These are phyloP conservation scores for Pistacia integerrima DNA, from an alignment of 345 rosid species.

Conservation along the genomic window DNA sequence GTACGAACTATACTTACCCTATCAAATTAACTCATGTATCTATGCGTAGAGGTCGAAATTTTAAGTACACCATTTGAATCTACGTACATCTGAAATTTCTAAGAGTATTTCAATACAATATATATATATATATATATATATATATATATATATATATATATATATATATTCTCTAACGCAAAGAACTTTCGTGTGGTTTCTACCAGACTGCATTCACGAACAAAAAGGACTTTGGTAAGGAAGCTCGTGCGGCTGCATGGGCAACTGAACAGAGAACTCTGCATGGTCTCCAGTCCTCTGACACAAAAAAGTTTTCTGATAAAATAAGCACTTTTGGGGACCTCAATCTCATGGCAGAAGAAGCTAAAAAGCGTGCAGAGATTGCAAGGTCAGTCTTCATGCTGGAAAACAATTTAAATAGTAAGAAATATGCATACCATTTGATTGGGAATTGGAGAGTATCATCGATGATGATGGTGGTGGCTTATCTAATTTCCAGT, in stretches of 20 bases:
- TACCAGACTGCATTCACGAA: constrained; percentile 46
- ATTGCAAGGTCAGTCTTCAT: constrained; percentile 24
- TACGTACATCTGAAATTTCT: no score
- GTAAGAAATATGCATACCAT: no score
- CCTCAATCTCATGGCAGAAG: constrained; percentile 47
- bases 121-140: background rate
- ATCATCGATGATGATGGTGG: no score
- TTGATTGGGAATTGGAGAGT: no score
- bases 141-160: background rate
- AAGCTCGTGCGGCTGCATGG: constrained; percentile 54
- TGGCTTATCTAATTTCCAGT: no score
- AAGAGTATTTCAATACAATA: no score
- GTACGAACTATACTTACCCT: background rate
- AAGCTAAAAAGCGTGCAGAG: constrained; percentile 55
- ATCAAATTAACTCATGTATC: no score
- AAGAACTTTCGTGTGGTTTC: background rate
- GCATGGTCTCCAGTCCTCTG: constrained; percentile 36
- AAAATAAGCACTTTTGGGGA: constrained; percentile 30
- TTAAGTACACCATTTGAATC: no score
- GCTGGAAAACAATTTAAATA: background rate
- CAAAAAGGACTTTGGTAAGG: constrained; percentile 45
- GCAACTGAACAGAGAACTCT: constrained; percentile 42
- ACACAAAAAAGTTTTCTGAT: constrained; percentile 24
- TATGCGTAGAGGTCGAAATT: no score
- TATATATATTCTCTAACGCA: background rate